These are phyloP conservation scores for Fusarium sp. DNA, from an alignment of 2,329 filamentous ascomycete genomes.

Conservation along the genomic window DNA sequence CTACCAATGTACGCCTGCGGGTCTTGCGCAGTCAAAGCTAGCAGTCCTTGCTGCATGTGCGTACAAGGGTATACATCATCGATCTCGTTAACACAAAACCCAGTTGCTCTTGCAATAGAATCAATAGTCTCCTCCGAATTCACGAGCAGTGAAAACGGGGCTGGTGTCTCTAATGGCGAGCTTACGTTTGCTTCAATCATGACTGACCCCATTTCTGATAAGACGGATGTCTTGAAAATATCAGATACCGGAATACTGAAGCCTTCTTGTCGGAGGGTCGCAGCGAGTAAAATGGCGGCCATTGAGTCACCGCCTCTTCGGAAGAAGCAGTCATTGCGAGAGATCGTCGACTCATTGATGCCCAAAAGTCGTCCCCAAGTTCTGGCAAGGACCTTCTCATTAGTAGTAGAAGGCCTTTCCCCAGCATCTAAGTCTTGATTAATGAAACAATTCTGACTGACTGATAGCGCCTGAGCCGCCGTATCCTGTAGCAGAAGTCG, in stretches of 20 bases:
- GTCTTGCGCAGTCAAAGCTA: slow-evolving; percentile 4
- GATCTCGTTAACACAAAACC: neutral
- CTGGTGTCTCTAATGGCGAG: neutral
- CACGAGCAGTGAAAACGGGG: neutral
- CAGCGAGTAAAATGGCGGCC: neutral
- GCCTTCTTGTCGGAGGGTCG: neutral
- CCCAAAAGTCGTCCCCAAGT: neutral
- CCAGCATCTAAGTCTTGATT: neutral
- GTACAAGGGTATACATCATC: slow-evolving; percentile 3
- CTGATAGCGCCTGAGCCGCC: neutral
- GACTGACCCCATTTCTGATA: neutral
- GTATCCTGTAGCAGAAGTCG: neutral
- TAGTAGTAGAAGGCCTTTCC: neutral
- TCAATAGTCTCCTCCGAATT: neutral
- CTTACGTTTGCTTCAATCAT: neutral
- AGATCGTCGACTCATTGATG: neutral
- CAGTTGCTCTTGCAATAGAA: neutral
- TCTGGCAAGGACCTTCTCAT: neutral
- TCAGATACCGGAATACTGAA: neutral
- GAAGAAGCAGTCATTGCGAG: neutral
- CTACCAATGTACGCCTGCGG: neutral
- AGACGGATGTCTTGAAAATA: neutral
- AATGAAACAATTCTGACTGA: neutral
- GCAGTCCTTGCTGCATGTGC: slow-evolving; percentile 3
- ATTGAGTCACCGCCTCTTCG: neutral